A percentile compares a stretch with the other conserved stretches of the same genome.
These are phyloP conservation scores for Diaporthe amygdali DNA, from an alignment of 2,329 filamentous ascomycete species.

Conservation along the genomic window DNA sequence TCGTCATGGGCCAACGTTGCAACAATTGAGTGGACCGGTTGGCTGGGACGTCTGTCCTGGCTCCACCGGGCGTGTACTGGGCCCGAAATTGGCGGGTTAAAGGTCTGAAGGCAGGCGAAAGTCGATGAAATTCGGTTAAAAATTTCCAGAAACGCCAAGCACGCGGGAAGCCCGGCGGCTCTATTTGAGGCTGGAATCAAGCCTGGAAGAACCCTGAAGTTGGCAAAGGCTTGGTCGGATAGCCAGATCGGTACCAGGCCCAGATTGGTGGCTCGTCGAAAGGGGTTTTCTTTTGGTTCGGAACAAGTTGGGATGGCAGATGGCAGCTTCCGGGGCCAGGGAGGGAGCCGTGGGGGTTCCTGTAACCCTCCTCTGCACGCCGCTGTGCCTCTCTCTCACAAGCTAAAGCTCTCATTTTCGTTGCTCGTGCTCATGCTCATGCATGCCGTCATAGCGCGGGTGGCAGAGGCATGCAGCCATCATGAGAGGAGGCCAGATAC, in stretches of 20 bases:
- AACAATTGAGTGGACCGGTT: background rate
- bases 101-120: constrained; percentile 8
- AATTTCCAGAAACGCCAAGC: background rate
- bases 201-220: background rate
- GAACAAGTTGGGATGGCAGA: constrained; percentile 11
- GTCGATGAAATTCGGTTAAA: constrained; percentile 8
- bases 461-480: background rate
- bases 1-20: constrained; percentile 8
- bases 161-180: background rate
- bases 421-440: background rate
- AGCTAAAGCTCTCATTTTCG: background rate
- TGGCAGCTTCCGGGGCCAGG: background rate
- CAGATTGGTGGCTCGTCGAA: constrained; percentile 8
- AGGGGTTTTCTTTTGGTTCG: background rate
- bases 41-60: background rate
- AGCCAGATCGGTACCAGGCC: background rate
- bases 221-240: constrained; percentile 2
- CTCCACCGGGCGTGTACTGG: background rate
- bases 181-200: background rate
- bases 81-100: constrained; percentile 9
- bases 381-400: background rate
- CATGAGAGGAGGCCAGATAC: background rate
- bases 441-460: constrained; percentile 5
- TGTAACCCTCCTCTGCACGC: background rate
- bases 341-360: background rate